phyloP scores from a whole-genome alignment of 2,329 filamentous ascomycete species.

The Macroventuria anomochaeta region DNA sequence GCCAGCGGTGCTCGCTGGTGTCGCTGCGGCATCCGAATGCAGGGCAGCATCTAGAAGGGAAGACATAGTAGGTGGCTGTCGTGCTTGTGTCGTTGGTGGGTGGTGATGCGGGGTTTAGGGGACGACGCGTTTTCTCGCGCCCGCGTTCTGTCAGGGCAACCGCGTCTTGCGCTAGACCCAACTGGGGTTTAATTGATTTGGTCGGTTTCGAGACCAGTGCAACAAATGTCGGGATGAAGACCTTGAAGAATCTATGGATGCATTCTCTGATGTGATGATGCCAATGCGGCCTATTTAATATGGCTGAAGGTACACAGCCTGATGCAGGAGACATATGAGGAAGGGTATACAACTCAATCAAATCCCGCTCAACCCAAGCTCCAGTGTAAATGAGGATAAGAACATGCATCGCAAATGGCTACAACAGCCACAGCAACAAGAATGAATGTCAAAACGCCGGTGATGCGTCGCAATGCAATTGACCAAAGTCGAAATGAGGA shows the following conservation, averaged over 20 bases:
- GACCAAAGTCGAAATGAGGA: neutral
- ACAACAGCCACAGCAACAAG: neutral
- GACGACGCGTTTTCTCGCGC: constrained; percentile 11
- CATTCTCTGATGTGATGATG: neutral
- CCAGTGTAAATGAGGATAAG: neutral
- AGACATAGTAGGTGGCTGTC: constrained; percentile 52
- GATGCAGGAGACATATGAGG: constrained; percentile 1
- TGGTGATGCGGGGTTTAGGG: constrained; percentile 13
- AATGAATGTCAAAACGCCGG: neutral
- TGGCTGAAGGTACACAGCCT: neutral
- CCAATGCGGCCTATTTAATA: neutral
- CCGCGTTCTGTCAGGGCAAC: constrained; percentile 14
- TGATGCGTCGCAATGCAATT: neutral
- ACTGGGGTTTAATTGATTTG: constrained; percentile 15
- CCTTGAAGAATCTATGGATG: neutral
- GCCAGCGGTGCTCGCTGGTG: constrained; percentile 47
- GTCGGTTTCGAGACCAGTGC: too few relatives aligned
- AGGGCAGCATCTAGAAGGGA: constrained; percentile 59
- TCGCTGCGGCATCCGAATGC: constrained; percentile 54
- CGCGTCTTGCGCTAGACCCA: constrained; percentile 6
- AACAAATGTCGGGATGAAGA: too few relatives aligned
- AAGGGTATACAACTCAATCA: constrained; percentile 15
- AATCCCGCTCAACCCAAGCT: constrained; percentile 1
- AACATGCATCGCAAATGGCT: constrained; percentile 3
- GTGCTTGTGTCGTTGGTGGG: constrained; percentile 3